Evolutionary conservation across 1,284 basidiomycete genomes (phyloP), one percentile per base, ranked within the genome.

Genomic region (Irpex sp.): DNA sequence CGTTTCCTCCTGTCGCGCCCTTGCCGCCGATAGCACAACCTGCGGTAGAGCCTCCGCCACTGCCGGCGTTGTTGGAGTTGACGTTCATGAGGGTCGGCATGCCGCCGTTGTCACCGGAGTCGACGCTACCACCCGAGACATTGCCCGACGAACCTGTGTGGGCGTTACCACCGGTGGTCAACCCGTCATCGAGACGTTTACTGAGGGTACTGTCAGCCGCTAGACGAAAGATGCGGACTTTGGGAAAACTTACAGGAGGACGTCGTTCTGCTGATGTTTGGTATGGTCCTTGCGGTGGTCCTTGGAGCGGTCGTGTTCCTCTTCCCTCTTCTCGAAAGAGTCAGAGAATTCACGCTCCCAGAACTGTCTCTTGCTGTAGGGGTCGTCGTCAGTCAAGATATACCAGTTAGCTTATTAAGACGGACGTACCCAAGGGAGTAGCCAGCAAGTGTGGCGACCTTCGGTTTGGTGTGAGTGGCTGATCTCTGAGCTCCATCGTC

Each of bases 1-100:
- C 73, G 58, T 75, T 72, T 4, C 75, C 75, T 2, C 73, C 76
- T n/a, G 63, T 60, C 58, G 67, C 57, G 34, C 72, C 67, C 62
- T 70, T 66, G 4, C 75, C 73, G 26, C 68, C 72, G 6, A 37
- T 56, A 7, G 74, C 70, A 55, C 71, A 71, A 9, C 75, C 75
- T 2, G 74, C 70, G 2, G 59, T 38, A 5, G 74, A 73, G 1
- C 61, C 66, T 1, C 75, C 75, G 31, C 74, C 75, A 5, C 52
- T 55, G 21, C 74, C 75, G 44, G 67, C 74, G 65, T 76, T 75
- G 68, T 73, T 73, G 44, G 74, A 75, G 67, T 73, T 68, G 61
- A 74, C 57, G 66, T 76, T 74, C 65, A 75, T 65, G 54, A 75
- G 19, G 19, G 70, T 70, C 8, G 71, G 71, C 71, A 72, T 73